These are phyloP conservation scores for Carnegiea gigantea DNA, from an alignment of 179 eudicot species.

Conservation along the genomic window DNA sequence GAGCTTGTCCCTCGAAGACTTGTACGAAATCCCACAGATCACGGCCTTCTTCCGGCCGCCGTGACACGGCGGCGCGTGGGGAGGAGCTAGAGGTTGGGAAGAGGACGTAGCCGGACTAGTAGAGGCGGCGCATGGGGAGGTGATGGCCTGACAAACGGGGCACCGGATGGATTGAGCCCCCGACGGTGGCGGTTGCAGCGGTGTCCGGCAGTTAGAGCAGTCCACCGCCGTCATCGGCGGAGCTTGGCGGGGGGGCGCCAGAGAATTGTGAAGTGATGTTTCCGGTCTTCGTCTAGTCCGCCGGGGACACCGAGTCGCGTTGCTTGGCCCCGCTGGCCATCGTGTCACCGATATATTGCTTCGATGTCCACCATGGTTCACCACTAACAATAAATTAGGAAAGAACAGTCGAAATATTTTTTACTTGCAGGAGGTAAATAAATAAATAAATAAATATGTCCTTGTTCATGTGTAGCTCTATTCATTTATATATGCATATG, in stretches of 20 bases:
- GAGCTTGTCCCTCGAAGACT: constrained; percentile 62
- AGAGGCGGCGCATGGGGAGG: constrained; percentile 44
- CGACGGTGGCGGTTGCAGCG: constrained; percentile 66
- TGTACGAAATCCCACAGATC: constrained; percentile 80
- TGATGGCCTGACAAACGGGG: constrained; percentile 76
- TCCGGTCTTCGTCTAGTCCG: no score
- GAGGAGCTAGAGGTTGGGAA: constrained; percentile 42
- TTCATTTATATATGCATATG: no score
- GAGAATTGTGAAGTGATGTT: not conserved
- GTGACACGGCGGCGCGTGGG: constrained; percentile 41
- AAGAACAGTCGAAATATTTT: no score
- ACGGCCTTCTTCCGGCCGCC: constrained; percentile 84
- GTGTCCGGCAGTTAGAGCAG: constrained; percentile 83
- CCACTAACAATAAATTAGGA: no score
- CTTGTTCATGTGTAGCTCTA: no score
- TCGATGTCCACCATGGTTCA: no score
- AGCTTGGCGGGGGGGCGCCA: not conserved
- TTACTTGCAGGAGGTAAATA: no score
- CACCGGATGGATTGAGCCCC: constrained; percentile 80
- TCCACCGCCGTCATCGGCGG: constrained; percentile 74
- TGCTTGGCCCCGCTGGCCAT: no score
- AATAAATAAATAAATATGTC: no score
- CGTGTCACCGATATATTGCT: no score
- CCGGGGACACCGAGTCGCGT: no score
- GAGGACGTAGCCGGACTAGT: constrained; percentile 22